Percentiles rank a stretch among this genome's conserved stretches.
Conservation (phyloP, 2,329 filamentous ascomycete species). For the Arthrobotrys musiformis region DNA sequence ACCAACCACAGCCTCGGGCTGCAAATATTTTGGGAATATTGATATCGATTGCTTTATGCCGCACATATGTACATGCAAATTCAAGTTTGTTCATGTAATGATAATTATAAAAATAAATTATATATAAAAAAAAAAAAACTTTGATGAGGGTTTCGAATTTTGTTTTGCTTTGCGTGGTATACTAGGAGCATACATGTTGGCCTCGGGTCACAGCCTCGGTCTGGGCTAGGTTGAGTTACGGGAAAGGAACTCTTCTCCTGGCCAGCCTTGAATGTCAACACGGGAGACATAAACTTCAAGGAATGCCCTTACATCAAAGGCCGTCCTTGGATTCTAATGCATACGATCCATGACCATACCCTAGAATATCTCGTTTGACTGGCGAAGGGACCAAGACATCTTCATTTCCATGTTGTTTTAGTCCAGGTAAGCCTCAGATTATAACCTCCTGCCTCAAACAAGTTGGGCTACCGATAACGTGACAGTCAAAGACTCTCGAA, state of each 20-base stretch:
- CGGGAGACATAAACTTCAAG: conserved; percentile 31
- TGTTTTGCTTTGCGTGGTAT: not conserved
- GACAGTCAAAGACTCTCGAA: conserved; percentile 37
- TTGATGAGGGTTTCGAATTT: not conserved
- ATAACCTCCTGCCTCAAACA: conserved; percentile 44
- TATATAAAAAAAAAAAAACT: too few species aligned
- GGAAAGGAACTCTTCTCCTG: conserved; percentile 1
- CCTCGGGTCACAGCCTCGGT: not conserved
- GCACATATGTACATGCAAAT: not conserved
- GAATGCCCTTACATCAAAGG: conserved; percentile 37
- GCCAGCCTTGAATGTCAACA: conserved; percentile 12
- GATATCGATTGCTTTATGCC: not conserved
- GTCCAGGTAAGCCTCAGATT: conserved; percentile 32
- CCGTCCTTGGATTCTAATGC: conserved; percentile 17
- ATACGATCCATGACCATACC: not conserved
- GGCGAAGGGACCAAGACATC: conserved; percentile 47
- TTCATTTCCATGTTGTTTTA: conserved; percentile 40
- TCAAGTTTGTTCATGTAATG: not conserved
- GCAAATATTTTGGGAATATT: not conserved
- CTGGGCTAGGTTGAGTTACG: not conserved
- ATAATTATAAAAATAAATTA: not conserved
- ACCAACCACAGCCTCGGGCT: conserved; percentile 16
- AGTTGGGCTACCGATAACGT: conserved; percentile 26
- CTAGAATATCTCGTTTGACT: conserved; percentile 30
- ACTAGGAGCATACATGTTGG: conserved; percentile 10